These are phyloP conservation scores for Microdochium nivale DNA, from an alignment of 2,329 filamentous ascomycete genomes.

Conservation along the genomic window DNA sequence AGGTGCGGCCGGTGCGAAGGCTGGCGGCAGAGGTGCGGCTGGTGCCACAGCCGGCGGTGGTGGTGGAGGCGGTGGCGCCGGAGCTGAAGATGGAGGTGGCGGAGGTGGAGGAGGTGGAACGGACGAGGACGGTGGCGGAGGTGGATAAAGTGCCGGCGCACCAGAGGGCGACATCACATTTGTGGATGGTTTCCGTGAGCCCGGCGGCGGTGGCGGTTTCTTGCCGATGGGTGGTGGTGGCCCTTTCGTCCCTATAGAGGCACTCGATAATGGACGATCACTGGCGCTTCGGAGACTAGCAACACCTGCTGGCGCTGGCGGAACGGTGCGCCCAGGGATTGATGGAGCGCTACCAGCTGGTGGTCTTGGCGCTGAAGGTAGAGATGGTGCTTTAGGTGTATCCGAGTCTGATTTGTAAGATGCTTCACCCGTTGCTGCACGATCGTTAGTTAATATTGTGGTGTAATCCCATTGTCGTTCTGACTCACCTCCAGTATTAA, in stretches of 20 bases:
- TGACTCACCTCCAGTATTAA: constrained; percentile 59
- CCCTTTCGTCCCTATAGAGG: constrained; percentile 43
- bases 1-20: constrained; percentile 24
- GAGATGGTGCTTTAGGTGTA: constrained; percentile 40
- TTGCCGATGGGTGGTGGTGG: constrained; percentile 74
- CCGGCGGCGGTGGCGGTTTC: constrained; percentile 59
- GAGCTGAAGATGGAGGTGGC: constrained; percentile 15
- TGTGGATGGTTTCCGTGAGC: constrained; percentile 39
- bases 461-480: not conserved
- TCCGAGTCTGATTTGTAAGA: constrained; percentile 80
- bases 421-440: constrained; percentile 53
- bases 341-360: constrained; percentile 51
- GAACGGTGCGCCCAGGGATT: constrained; percentile 32
- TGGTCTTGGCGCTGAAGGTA: constrained; percentile 48
- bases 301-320: constrained; percentile 39
- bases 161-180: constrained; percentile 18
- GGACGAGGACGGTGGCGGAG: constrained; percentile 24
- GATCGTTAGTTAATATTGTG: constrained; percentile 10
- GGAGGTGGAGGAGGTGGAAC: constrained; percentile 25
- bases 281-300: constrained; percentile 51
- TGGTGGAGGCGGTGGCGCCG: constrained; percentile 1
- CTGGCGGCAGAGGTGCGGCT: constrained; percentile 27
- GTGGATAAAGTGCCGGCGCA: constrained; percentile 24
- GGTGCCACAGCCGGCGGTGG: constrained; percentile 21
- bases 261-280: constrained; percentile 50